Evolutionary conservation across 306 rosid genomes (phyloP).

Genomic region (Cyamopsis tetragonoloba): DNA sequence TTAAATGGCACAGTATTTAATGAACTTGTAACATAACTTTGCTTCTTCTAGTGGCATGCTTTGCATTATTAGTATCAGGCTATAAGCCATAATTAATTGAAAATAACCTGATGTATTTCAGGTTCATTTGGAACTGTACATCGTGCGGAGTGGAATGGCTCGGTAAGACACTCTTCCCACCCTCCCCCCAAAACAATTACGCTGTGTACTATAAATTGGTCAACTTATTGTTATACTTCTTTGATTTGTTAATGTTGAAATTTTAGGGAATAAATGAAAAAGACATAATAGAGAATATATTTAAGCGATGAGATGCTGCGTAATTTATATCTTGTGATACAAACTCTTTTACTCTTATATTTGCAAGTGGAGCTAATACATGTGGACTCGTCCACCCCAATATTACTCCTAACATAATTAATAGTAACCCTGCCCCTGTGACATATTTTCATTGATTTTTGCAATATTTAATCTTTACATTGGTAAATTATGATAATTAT

Average conservation of each 20-base stretch:
- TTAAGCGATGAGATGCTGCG: slow-evolving; percentile 1
- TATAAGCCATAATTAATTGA: slow-evolving; percentile 15
- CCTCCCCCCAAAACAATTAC: neutral
- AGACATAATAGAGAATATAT: neutral
- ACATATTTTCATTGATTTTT: neutral
- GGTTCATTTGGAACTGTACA: slow-evolving; percentile 98
- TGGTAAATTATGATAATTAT: slow-evolving; percentile 6
- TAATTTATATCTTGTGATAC: slow-evolving; percentile 8
- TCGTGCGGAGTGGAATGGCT: slow-evolving; percentile 99
- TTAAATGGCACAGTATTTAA: slow-evolving; percentile 6
- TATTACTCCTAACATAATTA: neutral
- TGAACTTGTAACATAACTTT: slow-evolving; percentile 3
- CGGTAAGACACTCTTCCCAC: slow-evolving; percentile 53
- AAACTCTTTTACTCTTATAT: neutral
- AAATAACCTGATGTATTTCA: slow-evolving; percentile 40
- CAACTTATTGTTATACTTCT: slow-evolving; percentile 4
- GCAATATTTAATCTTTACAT: neutral
- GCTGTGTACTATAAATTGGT: slow-evolving; percentile 6
- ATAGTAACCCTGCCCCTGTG: neutral
- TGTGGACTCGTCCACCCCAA: neutral
- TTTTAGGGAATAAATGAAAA: slow-evolving; percentile 5
- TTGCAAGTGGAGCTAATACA: neutral
- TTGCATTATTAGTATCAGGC: neutral
- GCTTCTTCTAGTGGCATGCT: slow-evolving; percentile 27
- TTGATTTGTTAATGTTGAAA: slow-evolving; percentile 15